These are phyloP conservation scores for Cutaneotrichosporon cavernicola DNA, from an alignment of 1,284 basidiomycete species.

Conservation along the genomic window DNA sequence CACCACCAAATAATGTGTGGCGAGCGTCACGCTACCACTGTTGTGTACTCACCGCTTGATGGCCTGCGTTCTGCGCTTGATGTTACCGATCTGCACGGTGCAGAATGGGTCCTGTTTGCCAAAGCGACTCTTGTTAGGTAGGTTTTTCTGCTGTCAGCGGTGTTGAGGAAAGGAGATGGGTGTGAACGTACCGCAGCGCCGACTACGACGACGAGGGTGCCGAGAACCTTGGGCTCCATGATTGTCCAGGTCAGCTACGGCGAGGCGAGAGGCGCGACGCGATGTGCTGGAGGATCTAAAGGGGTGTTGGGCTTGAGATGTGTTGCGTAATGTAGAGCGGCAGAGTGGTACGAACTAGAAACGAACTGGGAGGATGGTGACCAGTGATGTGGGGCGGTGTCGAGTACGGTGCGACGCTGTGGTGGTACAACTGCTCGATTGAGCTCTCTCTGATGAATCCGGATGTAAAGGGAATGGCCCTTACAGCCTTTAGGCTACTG, in stretches of 20 bases:
- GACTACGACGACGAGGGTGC: conserved; percentile 91
- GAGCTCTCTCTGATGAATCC: not conserved
- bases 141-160: conserved; percentile 65
- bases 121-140: conserved; percentile 89
- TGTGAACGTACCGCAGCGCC: conserved; percentile 79
- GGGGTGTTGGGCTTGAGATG: not conserved
- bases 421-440: not conserved
- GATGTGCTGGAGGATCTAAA: not conserved
- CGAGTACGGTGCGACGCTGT: not conserved
- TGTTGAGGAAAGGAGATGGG: not conserved
- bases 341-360: not conserved
- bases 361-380: not conserved
- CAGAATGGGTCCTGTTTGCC: conserved; percentile 99
- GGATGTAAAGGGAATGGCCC: not conserved
- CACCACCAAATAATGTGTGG: not conserved
- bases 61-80: conserved; percentile 80
- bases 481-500: not conserved
- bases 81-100: conserved; percentile 70
- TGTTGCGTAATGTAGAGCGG: not conserved
- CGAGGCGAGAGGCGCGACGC: not conserved
- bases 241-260: conserved; percentile 2
- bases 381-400: not conserved
- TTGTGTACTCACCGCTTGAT: conserved; percentile 63
- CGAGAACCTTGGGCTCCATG: conserved; percentile 66
- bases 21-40: not conserved